A percentile compares a stretch with the other conserved stretches of the same genome.
Conservation (phyloP, 805 yeast genomes). For the Pichia deserticola region DNA sequence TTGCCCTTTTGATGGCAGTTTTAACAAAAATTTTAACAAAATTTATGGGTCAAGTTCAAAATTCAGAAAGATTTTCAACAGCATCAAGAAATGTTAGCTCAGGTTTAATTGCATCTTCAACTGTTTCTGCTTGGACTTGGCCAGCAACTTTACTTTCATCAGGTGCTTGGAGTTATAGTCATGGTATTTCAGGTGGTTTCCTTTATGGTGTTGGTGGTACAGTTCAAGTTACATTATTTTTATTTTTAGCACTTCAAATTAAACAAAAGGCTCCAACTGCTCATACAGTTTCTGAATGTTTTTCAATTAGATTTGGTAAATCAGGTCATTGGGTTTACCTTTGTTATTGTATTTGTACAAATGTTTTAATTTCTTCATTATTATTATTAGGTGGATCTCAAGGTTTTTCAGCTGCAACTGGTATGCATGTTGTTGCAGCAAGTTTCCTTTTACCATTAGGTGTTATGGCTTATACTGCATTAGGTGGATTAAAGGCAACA, state of each 20-base stretch:
- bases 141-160: constrained; percentile 34
- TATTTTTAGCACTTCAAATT: constrained; percentile 32
- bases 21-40: constrained; percentile 31
- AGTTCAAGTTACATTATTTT: constrained; percentile 32
- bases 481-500: constrained; percentile 49
- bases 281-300: constrained; percentile 37
- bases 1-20: constrained; percentile 35
- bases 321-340: constrained; percentile 31
- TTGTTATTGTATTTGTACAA: constrained; percentile 31
- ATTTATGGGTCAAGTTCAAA: constrained; percentile 32
- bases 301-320: constrained; percentile 33
- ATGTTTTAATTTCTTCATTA: constrained; percentile 29
- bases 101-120: constrained; percentile 38
- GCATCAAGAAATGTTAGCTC: constrained; percentile 34
- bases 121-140: constrained; percentile 44
- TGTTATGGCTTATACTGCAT: constrained; percentile 39
- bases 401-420: constrained; percentile 34
- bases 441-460: constrained; percentile 39
- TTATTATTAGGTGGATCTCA: constrained; percentile 37
- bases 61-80: constrained; percentile 35
- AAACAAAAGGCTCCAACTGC: constrained; percentile 36
- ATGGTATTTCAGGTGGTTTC: constrained; percentile 37
- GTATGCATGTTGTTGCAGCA: constrained; percentile 41
- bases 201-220: constrained; percentile 33
- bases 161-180: constrained; percentile 33